Conservation (phyloP, 768 basidiomycete genomes). For the Podaxis sp. region DNA sequence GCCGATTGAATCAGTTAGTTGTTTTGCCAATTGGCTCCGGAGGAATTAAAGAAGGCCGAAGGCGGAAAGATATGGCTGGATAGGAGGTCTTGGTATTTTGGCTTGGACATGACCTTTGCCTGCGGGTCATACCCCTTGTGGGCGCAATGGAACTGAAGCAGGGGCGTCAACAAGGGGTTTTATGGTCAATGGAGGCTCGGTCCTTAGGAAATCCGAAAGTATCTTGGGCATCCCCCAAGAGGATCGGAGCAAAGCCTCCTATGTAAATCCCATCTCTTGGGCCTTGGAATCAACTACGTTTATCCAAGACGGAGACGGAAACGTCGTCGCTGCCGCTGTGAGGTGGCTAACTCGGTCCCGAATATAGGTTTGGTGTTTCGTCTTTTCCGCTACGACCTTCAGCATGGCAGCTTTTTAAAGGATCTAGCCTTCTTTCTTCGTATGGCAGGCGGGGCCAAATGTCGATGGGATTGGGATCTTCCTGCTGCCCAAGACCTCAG, state of each 20-base stretch:
- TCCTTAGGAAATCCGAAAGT: neutral
- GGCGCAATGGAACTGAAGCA: slow-evolving; percentile 1
- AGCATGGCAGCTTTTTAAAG: slow-evolving; percentile 67
- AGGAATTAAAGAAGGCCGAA: slow-evolving; percentile 2
- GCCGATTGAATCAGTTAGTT: neutral
- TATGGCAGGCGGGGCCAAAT: slow-evolving; percentile 71
- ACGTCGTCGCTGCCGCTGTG: neutral
- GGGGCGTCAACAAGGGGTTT: neutral
- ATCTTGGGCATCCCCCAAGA: neutral
- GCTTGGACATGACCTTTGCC: slow-evolving; percentile 15
- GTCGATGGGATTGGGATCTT: slow-evolving; percentile 70
- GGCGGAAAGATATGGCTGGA: slow-evolving; percentile 4
- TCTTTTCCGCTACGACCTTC: slow-evolving; percentile 65
- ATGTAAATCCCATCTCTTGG: slow-evolving; percentile 20
- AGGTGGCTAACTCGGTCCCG: neutral
- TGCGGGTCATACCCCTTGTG: slow-evolving; percentile 21
- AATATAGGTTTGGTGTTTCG: slow-evolving; percentile 35
- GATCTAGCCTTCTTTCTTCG: slow-evolving; percentile 64
- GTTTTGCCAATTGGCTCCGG: neutral
- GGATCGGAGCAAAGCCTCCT: slow-evolving; percentile 25
- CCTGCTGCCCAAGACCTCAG: slow-evolving; percentile 60
- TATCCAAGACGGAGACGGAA: slow-evolving; percentile 15
- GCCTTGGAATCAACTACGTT: neutral
- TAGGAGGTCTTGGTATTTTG: neutral
- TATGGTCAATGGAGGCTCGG: neutral